phyloP scores from a whole-genome alignment of 2,329 filamentous ascomycete genomes.

The Aspergillus udagawae region DNA sequence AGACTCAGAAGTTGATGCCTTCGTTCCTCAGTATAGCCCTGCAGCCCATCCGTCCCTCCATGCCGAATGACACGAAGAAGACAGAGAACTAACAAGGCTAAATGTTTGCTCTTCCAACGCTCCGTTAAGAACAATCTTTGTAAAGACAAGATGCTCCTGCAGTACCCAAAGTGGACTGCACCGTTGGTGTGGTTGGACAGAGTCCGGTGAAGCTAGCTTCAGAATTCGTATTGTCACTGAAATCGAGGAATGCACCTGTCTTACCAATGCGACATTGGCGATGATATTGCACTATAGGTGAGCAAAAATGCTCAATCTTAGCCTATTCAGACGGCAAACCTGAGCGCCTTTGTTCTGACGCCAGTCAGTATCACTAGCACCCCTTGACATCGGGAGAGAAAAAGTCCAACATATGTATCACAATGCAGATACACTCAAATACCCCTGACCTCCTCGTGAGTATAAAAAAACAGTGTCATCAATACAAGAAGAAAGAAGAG shows the following conservation, averaged over 20 bases:
- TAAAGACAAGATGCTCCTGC: constrained; percentile 64
- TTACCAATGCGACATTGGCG: neutral
- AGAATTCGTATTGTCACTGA: neutral
- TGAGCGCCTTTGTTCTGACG: neutral
- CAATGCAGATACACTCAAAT: neutral
- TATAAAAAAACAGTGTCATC: constrained; percentile 8
- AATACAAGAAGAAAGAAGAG: constrained; percentile 8
- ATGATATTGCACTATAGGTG: neutral
- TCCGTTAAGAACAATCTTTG: constrained; percentile 75
- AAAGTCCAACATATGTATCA: neutral
- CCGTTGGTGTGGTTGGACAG: constrained; percentile 53
- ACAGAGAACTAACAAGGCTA: constrained; percentile 22
- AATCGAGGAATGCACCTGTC: neutral
- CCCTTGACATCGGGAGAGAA: neutral
- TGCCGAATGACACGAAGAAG: constrained; percentile 13
- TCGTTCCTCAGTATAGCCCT: constrained; percentile 28
- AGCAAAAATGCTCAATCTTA: neutral
- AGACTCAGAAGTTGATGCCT: constrained; percentile 31
- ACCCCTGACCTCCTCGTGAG: constrained; percentile 5
- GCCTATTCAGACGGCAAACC: neutral
- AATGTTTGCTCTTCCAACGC: constrained; percentile 64
- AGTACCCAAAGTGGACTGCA: constrained; percentile 66
- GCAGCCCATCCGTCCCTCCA: constrained; percentile 13
- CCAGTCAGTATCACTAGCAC: neutral
- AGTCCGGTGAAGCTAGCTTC: constrained; percentile 1